Percentiles rank a stretch among this genome's conserved stretches.
Evolutionary conservation across 805 yeast genomes (phyloP).

Genomic region (Pichia nanzhaoensis): DNA sequence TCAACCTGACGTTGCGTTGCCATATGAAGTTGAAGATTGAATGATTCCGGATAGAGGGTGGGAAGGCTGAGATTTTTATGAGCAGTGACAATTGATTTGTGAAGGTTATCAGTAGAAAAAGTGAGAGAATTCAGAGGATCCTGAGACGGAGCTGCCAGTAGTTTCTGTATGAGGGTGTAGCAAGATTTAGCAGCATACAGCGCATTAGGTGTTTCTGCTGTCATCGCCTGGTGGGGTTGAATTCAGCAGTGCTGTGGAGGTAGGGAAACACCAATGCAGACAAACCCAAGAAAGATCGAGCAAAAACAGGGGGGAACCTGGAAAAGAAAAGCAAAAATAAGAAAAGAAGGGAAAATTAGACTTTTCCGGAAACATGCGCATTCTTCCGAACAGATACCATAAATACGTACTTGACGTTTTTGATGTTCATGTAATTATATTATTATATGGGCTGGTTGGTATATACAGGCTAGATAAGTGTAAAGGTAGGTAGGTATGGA

Average conservation of each 20-base stretch:
- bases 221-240: too few relatives aligned
- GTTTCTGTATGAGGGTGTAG: not conserved
- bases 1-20: slow-evolving; percentile 24
- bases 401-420: too few relatives aligned
- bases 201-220: not conserved
- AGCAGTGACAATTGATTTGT: not conserved
- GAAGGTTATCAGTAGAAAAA: not conserved
- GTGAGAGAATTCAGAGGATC: slow-evolving; percentile 1
- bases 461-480: not conserved
- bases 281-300: not conserved
- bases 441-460: not conserved
- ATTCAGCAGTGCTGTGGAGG: too few relatives aligned
- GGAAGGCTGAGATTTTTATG: slow-evolving; percentile 5
- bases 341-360: too few relatives aligned
- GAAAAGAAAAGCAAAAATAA: not conserved
- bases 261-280: too few relatives aligned
- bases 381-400: too few relatives aligned
- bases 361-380: not conserved
- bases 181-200: not conserved
- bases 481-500: too few relatives aligned
- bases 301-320: not conserved
- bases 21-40: slow-evolving; percentile 9
- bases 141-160: not conserved
- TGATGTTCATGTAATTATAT: not conserved
- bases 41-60: slow-evolving; percentile 6